Conservation (phyloP, 2,329 filamentous ascomycete species). For the Fusarium drepaniforme region DNA sequence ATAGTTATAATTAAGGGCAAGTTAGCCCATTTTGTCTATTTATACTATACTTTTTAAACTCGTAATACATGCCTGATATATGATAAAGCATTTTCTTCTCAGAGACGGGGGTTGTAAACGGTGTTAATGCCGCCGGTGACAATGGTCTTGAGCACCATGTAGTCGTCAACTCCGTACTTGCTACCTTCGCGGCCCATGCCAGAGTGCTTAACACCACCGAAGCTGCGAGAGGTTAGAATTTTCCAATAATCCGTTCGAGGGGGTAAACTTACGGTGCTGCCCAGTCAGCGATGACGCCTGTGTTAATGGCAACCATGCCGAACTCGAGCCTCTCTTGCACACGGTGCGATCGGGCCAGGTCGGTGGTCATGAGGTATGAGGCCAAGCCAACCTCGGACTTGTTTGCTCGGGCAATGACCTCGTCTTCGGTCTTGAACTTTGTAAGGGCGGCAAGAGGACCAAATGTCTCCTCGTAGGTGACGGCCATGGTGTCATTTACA, state of each 20-base stretch:
- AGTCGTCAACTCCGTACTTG: constrained; percentile 72
- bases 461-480: constrained; percentile 73
- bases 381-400: constrained; percentile 73
- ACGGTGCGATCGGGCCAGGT: constrained; percentile 74
- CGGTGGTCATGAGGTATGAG: constrained; percentile 77
- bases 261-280: constrained; percentile 40
- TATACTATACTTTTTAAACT: not conserved
- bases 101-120: constrained; percentile 10
- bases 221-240: constrained; percentile 46
- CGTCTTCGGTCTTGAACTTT: constrained; percentile 74
- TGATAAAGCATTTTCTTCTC: not conserved
- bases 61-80: not conserved
- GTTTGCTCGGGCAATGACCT: constrained; percentile 71
- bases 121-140: constrained; percentile 52
- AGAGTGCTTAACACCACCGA: constrained; percentile 73
- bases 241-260: not conserved
- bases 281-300: constrained; percentile 55
- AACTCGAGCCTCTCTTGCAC: constrained; percentile 76
- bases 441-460: constrained; percentile 74
- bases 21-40: not conserved
- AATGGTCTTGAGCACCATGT: constrained; percentile 67
- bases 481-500: constrained; percentile 69
- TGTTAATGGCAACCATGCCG: constrained; percentile 77
- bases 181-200: constrained; percentile 72
- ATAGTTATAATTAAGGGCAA: not conserved